These are phyloP conservation scores for Beauveria medogensis DNA, from an alignment of 2,329 filamentous ascomycete genomes.

Conservation along the genomic window DNA sequence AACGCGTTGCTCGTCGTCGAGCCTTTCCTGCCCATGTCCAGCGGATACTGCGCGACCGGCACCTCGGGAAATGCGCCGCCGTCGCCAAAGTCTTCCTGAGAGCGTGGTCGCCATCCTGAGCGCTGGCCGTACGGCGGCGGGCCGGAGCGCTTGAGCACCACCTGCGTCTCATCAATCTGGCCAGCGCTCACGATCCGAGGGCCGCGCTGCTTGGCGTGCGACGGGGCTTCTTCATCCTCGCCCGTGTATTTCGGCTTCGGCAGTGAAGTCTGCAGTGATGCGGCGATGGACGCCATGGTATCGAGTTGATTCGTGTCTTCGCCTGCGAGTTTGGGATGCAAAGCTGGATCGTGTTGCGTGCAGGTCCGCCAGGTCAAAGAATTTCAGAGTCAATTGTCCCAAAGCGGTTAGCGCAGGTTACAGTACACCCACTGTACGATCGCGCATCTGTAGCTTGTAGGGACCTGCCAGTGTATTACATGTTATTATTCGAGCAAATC, in stretches of 20 bases:
- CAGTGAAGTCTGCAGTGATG: slow-evolving; percentile 69
- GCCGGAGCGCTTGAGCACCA: slow-evolving; percentile 74
- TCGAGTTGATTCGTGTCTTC: slow-evolving; percentile 14
- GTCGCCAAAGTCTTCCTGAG: slow-evolving; percentile 87
- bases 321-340: slow-evolving; percentile 2
- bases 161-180: slow-evolving; percentile 75
- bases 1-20: slow-evolving; percentile 73
- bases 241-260: slow-evolving; percentile 88
- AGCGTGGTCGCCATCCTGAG: slow-evolving; percentile 81
- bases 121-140: slow-evolving; percentile 85
- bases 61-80: slow-evolving; percentile 95
- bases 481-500: not conserved
- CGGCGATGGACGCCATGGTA: slow-evolving; percentile 57
- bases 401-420: slow-evolving; percentile 21
- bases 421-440: not conserved
- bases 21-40: slow-evolving; percentile 85
- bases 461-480: not conserved
- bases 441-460: not conserved
- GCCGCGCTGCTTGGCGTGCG: slow-evolving; percentile 65
- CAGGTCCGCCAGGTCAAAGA: slow-evolving; percentile 17
- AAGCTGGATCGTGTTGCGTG: slow-evolving; percentile 14
- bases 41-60: slow-evolving; percentile 86
- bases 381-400: slow-evolving; percentile 24
- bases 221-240: slow-evolving; percentile 73
- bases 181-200: slow-evolving; percentile 73